Evolutionary conservation across 163 green algal species (phyloP).

Genomic region (Scenedesmus sp.): DNA sequence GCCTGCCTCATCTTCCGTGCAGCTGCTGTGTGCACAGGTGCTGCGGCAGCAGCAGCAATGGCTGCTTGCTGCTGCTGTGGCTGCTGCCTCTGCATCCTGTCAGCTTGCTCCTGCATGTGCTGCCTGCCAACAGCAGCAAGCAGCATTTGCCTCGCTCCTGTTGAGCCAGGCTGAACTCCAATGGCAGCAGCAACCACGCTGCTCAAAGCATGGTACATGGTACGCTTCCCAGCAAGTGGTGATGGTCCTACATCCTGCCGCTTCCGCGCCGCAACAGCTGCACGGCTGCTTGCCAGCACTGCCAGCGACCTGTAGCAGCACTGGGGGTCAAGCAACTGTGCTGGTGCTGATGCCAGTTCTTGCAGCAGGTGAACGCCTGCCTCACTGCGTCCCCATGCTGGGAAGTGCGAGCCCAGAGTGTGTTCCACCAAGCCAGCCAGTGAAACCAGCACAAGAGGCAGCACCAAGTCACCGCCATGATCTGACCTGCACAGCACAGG

Average conservation of each 20-base stretch:
- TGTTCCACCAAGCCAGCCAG: neutral
- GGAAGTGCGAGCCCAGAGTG: neutral
- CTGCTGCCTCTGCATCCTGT: neutral
- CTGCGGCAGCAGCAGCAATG: neutral
- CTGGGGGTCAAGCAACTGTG: conserved; percentile 19
- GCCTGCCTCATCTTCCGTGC: neutral
- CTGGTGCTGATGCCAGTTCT: neutral
- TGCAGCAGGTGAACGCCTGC: neutral
- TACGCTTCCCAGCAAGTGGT: neutral
- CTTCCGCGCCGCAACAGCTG: neutral
- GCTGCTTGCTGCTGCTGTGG: neutral
- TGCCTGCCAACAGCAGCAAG: neutral
- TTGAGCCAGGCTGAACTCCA: neutral
- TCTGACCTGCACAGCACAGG: neutral
- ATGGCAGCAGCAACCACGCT: neutral
- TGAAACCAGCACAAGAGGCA: conserved; percentile 3
- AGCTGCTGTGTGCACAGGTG: conserved; percentile 2
- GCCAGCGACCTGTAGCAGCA: neutral
- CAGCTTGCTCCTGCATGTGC: neutral
- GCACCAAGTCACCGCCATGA: neutral
- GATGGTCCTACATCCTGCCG: conserved; percentile 2
- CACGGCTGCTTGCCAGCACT: conserved; percentile 15
- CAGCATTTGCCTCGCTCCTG: neutral
- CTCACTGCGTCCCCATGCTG: neutral
- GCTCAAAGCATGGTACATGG: neutral